Base-by-base conservation (phyloP, 2,329 filamentous ascomycete species). In the Colletotrichum sp. region DNA sequence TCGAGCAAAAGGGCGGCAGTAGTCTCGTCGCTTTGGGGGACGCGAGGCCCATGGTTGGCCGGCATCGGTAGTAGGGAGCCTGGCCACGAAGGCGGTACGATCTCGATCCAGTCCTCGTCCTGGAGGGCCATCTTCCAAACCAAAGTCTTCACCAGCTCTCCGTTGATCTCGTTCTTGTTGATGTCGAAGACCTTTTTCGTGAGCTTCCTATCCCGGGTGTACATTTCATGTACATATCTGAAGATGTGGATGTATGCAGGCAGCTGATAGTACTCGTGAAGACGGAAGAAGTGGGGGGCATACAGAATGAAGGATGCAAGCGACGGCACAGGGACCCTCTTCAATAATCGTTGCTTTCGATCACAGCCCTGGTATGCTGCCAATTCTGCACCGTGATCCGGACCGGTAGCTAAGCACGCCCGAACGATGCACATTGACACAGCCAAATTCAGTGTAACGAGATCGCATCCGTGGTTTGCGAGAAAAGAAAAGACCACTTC, bases 391-490 rank as follows among this genome's bases (percentile, higher is more conserved):
- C 29, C 57, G n/a, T 59, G 29, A 0, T 33, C 5, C n/a, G 12
- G 16, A 1, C 8, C 57, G n/a, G 18, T 8, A 5, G 21, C 8
- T 0, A 8, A 15, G 57, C 18, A 13, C 0, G 12, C 18, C 27
- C 18, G 34, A 13, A 59, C 57, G 7, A 64, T 15, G 8, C 33
- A 34, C 36, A 70, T 34, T 1, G 51, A 61, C 12, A 71, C 13
- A 4, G 69, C 69, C 1, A 71, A 36, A 18, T n/a, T 62, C 6
- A 58, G 31, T 5, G 29, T 21, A 8, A 71, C 36, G 6, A 71
- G 24, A 12, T 71, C 63, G 1, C 1, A 21, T 1, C 54, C 36
- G 12, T 71, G 38, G n/a, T 55, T 31, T 29, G 9, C 36, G 9
- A 71, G 63, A 12, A 71, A 71, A 0, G 36, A 18, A 1, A 33